Conservation (phyloP, 2,329 filamentous ascomycete species). For the Scedosporium dehoogii region DNA sequence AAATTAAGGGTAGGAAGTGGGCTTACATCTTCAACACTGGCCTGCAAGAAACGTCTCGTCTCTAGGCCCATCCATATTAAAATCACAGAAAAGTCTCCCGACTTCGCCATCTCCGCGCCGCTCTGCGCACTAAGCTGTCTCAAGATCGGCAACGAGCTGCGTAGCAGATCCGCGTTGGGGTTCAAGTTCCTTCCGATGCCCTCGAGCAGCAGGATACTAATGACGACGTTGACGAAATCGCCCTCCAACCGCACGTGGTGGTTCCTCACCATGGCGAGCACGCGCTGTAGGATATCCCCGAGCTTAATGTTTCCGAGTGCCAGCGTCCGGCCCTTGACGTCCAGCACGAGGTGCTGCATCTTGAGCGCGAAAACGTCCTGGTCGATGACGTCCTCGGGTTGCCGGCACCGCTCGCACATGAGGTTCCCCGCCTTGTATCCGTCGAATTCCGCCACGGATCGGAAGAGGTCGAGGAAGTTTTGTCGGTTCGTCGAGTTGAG, state of each 20-base stretch:
- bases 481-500: slow-evolving; percentile 74
- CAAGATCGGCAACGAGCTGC: slow-evolving; percentile 79
- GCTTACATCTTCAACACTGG: slow-evolving; percentile 77
- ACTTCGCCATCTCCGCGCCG: slow-evolving; percentile 57
- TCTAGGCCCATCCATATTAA: slow-evolving; percentile 88
- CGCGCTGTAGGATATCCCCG: slow-evolving; percentile 85
- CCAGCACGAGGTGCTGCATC: slow-evolving; percentile 92
- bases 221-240: slow-evolving; percentile 96
- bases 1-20: not conserved
- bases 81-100: slow-evolving; percentile 74
- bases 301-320: slow-evolving; percentile 93
- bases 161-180: slow-evolving; percentile 77
- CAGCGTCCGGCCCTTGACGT: slow-evolving; percentile 83
- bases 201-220: slow-evolving; percentile 86
- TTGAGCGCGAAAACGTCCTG: slow-evolving; percentile 84
- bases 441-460: slow-evolving; percentile 90
- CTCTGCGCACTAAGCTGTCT: slow-evolving; percentile 75
- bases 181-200: slow-evolving; percentile 85
- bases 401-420: slow-evolving; percentile 92
- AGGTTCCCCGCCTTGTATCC: slow-evolving; percentile 89
- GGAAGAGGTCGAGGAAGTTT: slow-evolving; percentile 95
- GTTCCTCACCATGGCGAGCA: slow-evolving; percentile 78
- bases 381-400: slow-evolving; percentile 82
- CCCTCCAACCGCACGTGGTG: slow-evolving; percentile 94
- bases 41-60: slow-evolving; percentile 78